Conservation (phyloP, 2,329 filamentous ascomycete species). For the Hypomyces rosellus region DNA sequence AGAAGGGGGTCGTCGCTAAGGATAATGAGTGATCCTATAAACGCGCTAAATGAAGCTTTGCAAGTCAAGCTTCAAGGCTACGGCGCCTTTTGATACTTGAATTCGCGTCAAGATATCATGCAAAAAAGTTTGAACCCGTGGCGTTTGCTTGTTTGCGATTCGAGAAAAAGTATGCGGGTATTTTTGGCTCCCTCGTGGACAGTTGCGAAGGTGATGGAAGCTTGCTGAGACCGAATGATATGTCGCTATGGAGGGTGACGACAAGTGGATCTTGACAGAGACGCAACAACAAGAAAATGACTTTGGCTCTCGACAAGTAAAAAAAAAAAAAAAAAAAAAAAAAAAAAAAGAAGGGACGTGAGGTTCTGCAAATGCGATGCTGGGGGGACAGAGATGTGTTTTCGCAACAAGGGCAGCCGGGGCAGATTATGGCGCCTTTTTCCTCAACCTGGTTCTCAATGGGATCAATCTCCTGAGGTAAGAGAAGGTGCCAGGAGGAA, state of each 20-base stretch:
- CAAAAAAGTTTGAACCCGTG: constrained; percentile 2
- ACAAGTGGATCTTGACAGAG: too few relatives aligned
- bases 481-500: constrained; percentile 13
- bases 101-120: constrained; percentile 14
- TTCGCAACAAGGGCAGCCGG: not conserved
- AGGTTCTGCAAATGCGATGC: not conserved
- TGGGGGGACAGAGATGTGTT: too few relatives aligned
- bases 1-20: constrained; percentile 13
- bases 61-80: constrained; percentile 9
- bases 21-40: constrained; percentile 14
- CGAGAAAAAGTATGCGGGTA: too few relatives aligned
- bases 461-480: constrained; percentile 6
- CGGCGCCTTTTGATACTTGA: constrained; percentile 4
- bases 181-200: too few relatives aligned
- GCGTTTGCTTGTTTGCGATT: not conserved
- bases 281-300: too few relatives aligned
- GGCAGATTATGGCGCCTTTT: not conserved
- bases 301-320: not conserved
- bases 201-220: too few relatives aligned
- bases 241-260: too few relatives aligned
- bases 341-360: not conserved
- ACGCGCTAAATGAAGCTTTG: constrained; percentile 17
- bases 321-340: too few relatives aligned
- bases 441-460: constrained; percentile 6
- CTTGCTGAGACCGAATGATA: too few relatives aligned